A percentile compares a stretch with the other conserved stretches of the same genome.
These are phyloP conservation scores for Leccinum incarnatum DNA, from an alignment of 768 basidiomycete species.

Conservation along the genomic window DNA sequence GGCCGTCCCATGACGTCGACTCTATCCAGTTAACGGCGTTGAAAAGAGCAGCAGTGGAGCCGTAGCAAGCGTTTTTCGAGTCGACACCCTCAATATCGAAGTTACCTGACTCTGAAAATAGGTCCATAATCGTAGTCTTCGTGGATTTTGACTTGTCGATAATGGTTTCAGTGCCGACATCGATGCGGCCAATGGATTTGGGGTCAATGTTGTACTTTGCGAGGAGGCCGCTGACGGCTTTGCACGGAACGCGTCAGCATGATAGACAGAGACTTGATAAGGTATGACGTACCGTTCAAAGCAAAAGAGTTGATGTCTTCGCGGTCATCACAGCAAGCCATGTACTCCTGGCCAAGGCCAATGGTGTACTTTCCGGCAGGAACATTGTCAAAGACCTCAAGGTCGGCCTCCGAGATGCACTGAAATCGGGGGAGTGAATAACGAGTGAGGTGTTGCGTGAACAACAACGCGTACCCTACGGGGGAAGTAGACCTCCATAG, in stretches of 20 bases:
- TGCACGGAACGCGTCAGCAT: background rate
- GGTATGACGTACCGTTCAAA: slow-evolving; percentile 69
- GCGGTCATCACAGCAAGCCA: slow-evolving; percentile 98
- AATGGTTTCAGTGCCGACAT: slow-evolving; percentile 98
- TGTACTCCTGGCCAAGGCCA: slow-evolving; percentile 95
- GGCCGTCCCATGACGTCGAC: slow-evolving; percentile 88
- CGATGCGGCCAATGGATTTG: slow-evolving; percentile 93
- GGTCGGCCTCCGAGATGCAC: slow-evolving; percentile 94
- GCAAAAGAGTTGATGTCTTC: slow-evolving; percentile 99
- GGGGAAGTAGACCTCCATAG: slow-evolving; percentile 93
- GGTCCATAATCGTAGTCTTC: slow-evolving; percentile 98
- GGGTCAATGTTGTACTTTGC: slow-evolving; percentile 96
- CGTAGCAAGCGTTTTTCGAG: slow-evolving; percentile 99
- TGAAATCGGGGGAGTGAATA: slow-evolving; percentile 31
- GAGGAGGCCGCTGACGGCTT: slow-evolving; percentile 86
- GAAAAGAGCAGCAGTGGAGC: slow-evolving; percentile 97
- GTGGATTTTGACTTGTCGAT: slow-evolving; percentile 99
- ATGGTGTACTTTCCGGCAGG: slow-evolving; percentile 98
- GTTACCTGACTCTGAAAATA: slow-evolving; percentile 91
- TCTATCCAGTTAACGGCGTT: slow-evolving; percentile 99
- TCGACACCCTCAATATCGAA: slow-evolving; percentile 98
- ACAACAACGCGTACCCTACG: slow-evolving; percentile 59
- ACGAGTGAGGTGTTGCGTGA: slow-evolving; percentile 7
- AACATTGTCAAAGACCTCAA: slow-evolving; percentile 93
- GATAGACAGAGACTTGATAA: background rate